Evolutionary conservation across 805 yeast genomes (phyloP).

Genomic region (Candida chauliodis): DNA sequence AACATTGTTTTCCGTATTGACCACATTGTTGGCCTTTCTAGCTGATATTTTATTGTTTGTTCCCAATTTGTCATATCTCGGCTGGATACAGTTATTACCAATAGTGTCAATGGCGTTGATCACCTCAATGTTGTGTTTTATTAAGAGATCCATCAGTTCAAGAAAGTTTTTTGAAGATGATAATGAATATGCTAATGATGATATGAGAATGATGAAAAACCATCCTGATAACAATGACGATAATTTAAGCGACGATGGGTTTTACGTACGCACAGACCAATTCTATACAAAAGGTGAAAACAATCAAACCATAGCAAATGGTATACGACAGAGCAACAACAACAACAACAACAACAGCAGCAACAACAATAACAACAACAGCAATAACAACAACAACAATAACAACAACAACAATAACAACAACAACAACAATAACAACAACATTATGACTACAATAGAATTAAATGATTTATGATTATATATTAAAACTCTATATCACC

Average conservation of each 20-base stretch:
- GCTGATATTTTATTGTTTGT: conserved; percentile 79
- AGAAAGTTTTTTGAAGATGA: conserved; percentile 37
- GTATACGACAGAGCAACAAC: neutral
- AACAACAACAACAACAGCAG: too few species aligned
- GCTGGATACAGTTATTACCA: conserved; percentile 78
- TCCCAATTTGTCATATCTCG: conserved; percentile 73
- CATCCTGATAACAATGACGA: conserved; percentile 19
- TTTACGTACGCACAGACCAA: conserved; percentile 41
- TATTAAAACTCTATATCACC: too few species aligned
- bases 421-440: neutral
- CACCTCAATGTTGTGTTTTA: conserved; percentile 65
- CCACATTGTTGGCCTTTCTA: conserved; percentile 69
- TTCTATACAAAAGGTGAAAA: conserved; percentile 20
- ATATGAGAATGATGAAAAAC: conserved; percentile 25
- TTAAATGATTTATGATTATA: conserved; percentile 4
- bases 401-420: too few species aligned
- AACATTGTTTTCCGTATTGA: conserved; percentile 65
- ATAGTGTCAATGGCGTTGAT: conserved; percentile 61
- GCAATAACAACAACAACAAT: too few species aligned
- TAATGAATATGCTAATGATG: conserved; percentile 27
- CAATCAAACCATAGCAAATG: neutral
- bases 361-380: too few species aligned
- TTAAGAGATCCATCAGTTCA: conserved; percentile 63
- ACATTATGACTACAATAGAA: conserved; percentile 4
- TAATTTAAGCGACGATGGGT: conserved; percentile 40